A percentile compares a stretch with the other conserved stretches of the same genome.
phyloP scores from a whole-genome alignment of 129 eudicot species.

The Chrysanthemum makinoi region DNA sequence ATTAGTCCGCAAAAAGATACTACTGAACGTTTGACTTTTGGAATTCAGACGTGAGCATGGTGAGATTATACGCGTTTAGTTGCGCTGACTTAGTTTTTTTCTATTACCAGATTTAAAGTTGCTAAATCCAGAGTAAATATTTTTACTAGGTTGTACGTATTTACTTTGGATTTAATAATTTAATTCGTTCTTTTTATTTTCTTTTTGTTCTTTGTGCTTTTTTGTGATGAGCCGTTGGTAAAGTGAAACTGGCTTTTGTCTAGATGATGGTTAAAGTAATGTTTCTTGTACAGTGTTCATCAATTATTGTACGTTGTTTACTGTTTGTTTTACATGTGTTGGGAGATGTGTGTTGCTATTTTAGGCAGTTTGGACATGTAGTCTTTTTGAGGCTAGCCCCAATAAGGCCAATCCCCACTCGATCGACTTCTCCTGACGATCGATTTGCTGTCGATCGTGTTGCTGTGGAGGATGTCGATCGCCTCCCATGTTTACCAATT shows the following conservation, averaged over 20 bases:
- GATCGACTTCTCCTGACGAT: no score
- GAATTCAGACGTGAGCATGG: constrained; percentile 23
- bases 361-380: not conserved
- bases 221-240: constrained; percentile 21
- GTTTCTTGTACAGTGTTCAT: constrained; percentile 9
- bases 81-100: not conserved
- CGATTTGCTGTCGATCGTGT: no score
- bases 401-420: no score
- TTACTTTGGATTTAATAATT: constrained; percentile 22
- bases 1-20: not conserved
- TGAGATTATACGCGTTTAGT: constrained; percentile 22
- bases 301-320: not conserved
- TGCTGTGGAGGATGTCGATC: no score
- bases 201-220: constrained; percentile 13
- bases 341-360: constrained; percentile 16
- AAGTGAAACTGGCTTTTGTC: constrained; percentile 19
- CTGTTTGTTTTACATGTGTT: not conserved
- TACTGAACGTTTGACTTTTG: not conserved
- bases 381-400: constrained; percentile 20
- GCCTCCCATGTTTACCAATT: no score
- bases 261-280: constrained; percentile 4
- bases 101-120: constrained; percentile 1
- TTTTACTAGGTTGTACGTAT: not conserved
- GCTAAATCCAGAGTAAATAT: constrained; percentile 8
- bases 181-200: not conserved